Percentiles rank a stretch among this genome's conserved stretches.
phyloP scores from a whole-genome alignment of 2,329 filamentous ascomycete species.

The Monilinia laxa region DNA sequence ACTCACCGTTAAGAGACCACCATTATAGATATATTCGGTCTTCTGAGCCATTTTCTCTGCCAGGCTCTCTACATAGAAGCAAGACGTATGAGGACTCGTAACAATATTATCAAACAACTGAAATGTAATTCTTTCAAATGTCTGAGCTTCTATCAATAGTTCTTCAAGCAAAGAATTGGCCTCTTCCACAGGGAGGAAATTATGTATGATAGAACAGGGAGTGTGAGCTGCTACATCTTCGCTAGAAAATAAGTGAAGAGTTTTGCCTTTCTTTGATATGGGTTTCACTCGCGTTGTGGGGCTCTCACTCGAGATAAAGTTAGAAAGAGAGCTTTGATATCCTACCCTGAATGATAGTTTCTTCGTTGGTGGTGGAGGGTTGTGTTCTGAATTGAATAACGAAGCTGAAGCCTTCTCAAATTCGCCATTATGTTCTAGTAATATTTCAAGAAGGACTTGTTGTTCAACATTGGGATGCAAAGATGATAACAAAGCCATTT shows the following conservation, averaged over 20 bases:
- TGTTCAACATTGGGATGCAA: slow-evolving; percentile 65
- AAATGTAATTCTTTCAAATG: slow-evolving; percentile 71
- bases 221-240: slow-evolving; percentile 79
- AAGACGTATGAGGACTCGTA: slow-evolving; percentile 77
- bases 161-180: slow-evolving; percentile 75
- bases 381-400: slow-evolving; percentile 44
- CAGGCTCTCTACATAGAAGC: slow-evolving; percentile 76
- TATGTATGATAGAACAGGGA: slow-evolving; percentile 88
- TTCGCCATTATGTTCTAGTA: slow-evolving; percentile 75
- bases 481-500: slow-evolving; percentile 80
- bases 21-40: slow-evolving; percentile 84
- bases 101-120: slow-evolving; percentile 88
- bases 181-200: slow-evolving; percentile 72
- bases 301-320: slow-evolving; percentile 42
- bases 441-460: slow-evolving; percentile 70
- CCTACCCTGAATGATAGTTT: slow-evolving; percentile 43
- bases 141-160: slow-evolving; percentile 68
- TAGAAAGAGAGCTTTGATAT: slow-evolving; percentile 63
- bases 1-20: slow-evolving; percentile 63
- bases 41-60: slow-evolving; percentile 70
- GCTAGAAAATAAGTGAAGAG: slow-evolving; percentile 79
- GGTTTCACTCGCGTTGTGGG: slow-evolving; percentile 48
- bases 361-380: slow-evolving; percentile 29
- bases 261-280: slow-evolving; percentile 74
- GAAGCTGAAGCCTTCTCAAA: slow-evolving; percentile 63